Evolutionary conservation across 768 basidiomycete species (phyloP), one percentile per base, ranked within the genome.

Genomic region (Suillus subaureus): DNA sequence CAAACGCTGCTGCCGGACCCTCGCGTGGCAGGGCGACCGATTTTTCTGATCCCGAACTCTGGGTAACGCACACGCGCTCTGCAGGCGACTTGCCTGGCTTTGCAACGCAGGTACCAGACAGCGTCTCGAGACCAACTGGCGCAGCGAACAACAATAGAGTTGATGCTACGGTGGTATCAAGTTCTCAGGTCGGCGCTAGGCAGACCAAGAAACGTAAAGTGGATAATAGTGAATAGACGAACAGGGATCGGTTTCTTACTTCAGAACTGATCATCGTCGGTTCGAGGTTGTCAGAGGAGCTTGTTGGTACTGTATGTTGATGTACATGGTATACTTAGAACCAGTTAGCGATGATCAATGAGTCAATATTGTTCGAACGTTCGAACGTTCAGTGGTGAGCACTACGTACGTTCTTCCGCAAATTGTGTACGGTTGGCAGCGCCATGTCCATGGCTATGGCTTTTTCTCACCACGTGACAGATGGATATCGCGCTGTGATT

Each of bases 191-290:
- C 18, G 65, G 65, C 55, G 61, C 61, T 56, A 62, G 26, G 15
- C 47, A 16, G 16, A n/a, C n/a, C 40, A 77, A 64, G 63, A 74
- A 71, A 61, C 73, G 75, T 33, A 76, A 66, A 55, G 11, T 76
- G 61, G 64, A 60, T 5, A 68, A 64, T 3, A 63, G 61, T 21
- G 64, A 67, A 16, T 63, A 64, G 57, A 40, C 13, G 6, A 37
- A 23, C 23, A 26, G 9, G 9, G 9, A 35, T 5, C 33, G 33
- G 33, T 6, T 33, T 33, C 33, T 6, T 33, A 1, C 6, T 35
- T 35, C 33, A 35, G 33, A 35, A 35, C 7, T 35, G 33, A 35
- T 35, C 33, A 35, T 35, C 33, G 33, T 35, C 33, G 33, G 33
- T 35, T 35, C 33, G 33, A 8, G 33, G 33, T 35, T 35, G 33